phyloP scores from a whole-genome alignment of 345 rosid genomes.

The Bruguiera parviflora region DNA sequence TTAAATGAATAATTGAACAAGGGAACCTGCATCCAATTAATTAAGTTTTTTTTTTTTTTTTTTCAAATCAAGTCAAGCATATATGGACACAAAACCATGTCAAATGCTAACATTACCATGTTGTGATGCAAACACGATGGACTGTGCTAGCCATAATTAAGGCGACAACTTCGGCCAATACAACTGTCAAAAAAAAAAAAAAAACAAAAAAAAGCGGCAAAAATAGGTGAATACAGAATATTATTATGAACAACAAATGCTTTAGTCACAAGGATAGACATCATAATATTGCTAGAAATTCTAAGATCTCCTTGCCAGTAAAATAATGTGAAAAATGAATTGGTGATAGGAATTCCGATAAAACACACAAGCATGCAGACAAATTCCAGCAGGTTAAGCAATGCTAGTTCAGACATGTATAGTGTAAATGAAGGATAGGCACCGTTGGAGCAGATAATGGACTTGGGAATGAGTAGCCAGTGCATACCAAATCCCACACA shows the following conservation, averaged over 20 bases:
- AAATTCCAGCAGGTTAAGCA: no score
- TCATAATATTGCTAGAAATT: no score
- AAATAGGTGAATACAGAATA: neutral
- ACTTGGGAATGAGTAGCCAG: no score
- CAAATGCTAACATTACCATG: slow-evolving; percentile 50
- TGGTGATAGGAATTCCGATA: no score
- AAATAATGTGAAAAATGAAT: no score
- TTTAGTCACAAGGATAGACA: no score
- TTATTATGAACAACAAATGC: no score
- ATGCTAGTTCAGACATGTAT: no score
- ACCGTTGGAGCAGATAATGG: neutral
- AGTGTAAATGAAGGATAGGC: neutral
- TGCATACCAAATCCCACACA: neutral
- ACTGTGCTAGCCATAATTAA: slow-evolving; percentile 74
- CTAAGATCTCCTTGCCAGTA: no score
- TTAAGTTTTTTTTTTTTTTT: neutral
- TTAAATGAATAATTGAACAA: neutral
- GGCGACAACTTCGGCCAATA: slow-evolving; percentile 65
- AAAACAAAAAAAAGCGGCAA: neutral
- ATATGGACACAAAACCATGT: neutral
- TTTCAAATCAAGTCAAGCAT: neutral
- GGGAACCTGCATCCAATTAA: neutral
- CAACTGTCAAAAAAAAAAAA: slow-evolving; percentile 42
- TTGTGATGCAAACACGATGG: slow-evolving; percentile 78
- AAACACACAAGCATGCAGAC: no score